Evolutionary conservation across 805 yeast species (phyloP).

Genomic region (Ascoidea rubescens): DNA sequence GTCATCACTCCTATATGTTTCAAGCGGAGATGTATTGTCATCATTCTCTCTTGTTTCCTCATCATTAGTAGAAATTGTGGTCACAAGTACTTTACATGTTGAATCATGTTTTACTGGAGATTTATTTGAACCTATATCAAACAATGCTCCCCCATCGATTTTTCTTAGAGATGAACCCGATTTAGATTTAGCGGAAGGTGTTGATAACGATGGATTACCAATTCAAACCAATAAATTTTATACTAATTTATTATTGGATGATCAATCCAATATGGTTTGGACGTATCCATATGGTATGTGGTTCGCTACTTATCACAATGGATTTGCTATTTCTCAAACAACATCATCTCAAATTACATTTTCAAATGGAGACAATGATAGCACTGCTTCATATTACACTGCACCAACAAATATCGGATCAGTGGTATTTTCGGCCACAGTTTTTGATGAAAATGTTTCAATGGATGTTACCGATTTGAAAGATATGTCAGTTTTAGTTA

Average conservation of each 20-base stretch:
- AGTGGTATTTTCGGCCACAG: conserved; percentile 20
- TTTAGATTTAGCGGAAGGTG: conserved; percentile 32
- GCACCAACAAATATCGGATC: conserved; percentile 3
- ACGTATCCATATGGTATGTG: conserved; percentile 77
- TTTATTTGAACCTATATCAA: conserved; percentile 35
- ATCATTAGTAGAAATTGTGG: too few species aligned
- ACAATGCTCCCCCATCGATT: conserved; percentile 28
- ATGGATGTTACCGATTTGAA: conserved; percentile 30
- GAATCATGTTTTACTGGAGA: too few species aligned
- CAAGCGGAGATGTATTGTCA: too few species aligned
- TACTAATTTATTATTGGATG: conserved; percentile 54
- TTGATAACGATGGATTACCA: conserved; percentile 22
- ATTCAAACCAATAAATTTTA: conserved; percentile 28
- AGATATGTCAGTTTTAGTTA: conserved; percentile 36
- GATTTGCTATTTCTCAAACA: conserved; percentile 59
- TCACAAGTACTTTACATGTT: too few species aligned
- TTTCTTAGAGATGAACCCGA: conserved; percentile 33
- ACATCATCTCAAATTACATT: conserved; percentile 44
- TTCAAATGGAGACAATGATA: conserved; percentile 2
- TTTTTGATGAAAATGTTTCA: conserved; percentile 17
- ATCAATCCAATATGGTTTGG: conserved; percentile 61
- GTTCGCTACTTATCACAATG: conserved; percentile 36
- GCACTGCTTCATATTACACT: conserved; percentile 2
- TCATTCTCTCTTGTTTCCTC: too few species aligned
- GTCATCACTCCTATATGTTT: too few species aligned